phyloP scores from a whole-genome alignment of 768 basidiomycete genomes.

The Naganishia randhawae region DNA sequence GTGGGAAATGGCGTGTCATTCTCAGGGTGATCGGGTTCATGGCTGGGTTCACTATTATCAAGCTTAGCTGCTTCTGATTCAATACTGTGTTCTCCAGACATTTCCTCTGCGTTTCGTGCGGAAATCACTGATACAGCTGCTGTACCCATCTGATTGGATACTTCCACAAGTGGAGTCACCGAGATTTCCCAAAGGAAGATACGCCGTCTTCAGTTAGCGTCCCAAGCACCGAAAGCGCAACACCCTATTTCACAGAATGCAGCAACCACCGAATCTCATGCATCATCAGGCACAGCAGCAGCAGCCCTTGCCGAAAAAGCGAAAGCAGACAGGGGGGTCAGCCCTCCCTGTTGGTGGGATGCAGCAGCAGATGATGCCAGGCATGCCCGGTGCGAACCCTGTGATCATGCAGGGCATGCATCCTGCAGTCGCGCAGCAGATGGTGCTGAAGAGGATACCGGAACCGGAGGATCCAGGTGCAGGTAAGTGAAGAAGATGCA shows the following conservation, averaged over 20 bases:
- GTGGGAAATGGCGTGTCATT: neutral
- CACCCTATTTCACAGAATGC: neutral
- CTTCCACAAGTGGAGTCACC: too few species aligned
- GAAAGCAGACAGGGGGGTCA: slow-evolving; percentile 10
- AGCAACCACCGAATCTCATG: slow-evolving; percentile 12
- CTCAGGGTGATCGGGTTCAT: too few species aligned
- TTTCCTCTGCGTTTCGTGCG: too few species aligned
- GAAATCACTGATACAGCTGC: too few species aligned
- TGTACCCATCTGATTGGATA: too few species aligned
- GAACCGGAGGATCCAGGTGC: slow-evolving; percentile 6
- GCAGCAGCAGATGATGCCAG: slow-evolving; percentile 15
- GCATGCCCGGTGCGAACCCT: neutral
- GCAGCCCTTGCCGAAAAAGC: neutral
- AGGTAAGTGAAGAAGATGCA: neutral
- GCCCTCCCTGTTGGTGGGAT: neutral
- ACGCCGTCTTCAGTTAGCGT: neutral
- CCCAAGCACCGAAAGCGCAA: neutral
- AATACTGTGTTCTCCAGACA: too few species aligned
- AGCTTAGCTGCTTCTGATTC: too few species aligned
- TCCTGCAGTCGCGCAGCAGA: slow-evolving; percentile 16
- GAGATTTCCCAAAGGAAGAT: neutral
- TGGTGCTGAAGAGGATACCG: slow-evolving; percentile 13
- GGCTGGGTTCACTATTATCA: too few species aligned
- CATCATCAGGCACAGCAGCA: slow-evolving; percentile 15
- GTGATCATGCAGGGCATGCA: slow-evolving; percentile 10